Conservation (phyloP, 208 protist genomes). For the Leishmania tarentolae region DNA sequence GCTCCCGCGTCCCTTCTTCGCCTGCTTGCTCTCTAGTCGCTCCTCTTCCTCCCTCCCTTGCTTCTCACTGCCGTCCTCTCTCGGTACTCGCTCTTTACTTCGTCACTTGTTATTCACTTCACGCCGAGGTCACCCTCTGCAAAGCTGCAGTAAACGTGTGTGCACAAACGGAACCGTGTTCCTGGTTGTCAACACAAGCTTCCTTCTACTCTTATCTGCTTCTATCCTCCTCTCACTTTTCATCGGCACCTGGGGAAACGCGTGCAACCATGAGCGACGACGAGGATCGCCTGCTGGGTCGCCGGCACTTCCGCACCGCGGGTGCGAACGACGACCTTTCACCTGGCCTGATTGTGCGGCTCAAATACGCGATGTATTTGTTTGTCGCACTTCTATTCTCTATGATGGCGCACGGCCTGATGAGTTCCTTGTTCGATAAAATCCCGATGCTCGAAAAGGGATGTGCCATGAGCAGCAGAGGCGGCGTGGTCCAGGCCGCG, state of each 20-base stretch:
- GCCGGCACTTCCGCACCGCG: constrained; percentile 28
- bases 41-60: neutral
- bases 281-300: constrained; percentile 11
- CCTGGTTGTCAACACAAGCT: too few species aligned
- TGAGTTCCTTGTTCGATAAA: constrained; percentile 56
- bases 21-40: neutral
- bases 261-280: constrained; percentile 20
- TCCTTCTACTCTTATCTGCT: neutral
- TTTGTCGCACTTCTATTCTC: constrained; percentile 73
- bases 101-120: neutral
- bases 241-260: neutral
- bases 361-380: constrained; percentile 84
- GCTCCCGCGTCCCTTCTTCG: neutral
- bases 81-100: neutral
- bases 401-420: constrained; percentile 58
- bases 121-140: too few species aligned
- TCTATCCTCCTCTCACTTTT: neutral
- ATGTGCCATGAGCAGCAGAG: constrained; percentile 39
- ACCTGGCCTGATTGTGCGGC: constrained; percentile 66
- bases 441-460: constrained; percentile 60
- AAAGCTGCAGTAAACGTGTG: neutral
- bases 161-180: neutral
- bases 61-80: neutral
- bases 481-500: constrained; percentile 29
- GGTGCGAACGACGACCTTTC: constrained; percentile 40